phyloP scores from a whole-genome alignment of 441 rosid species.

The Theobroma grandiflorum region DNA sequence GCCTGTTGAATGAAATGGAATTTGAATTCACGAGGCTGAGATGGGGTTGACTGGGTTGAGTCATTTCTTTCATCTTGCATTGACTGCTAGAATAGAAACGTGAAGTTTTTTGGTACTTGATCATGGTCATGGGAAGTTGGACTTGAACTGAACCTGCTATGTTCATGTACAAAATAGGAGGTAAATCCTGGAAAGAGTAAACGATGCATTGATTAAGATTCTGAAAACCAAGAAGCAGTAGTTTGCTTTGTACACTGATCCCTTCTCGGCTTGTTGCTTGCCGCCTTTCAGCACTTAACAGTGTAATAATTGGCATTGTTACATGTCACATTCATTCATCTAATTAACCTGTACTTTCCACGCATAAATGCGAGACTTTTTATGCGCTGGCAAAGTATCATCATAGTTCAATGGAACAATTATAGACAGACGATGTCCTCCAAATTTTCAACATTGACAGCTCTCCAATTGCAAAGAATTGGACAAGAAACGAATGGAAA shows the following conservation, averaged over 20 bases:
- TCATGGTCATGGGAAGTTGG: not conserved
- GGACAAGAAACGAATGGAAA: not conserved
- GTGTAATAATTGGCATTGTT: not conserved
- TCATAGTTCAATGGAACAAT: not conserved
- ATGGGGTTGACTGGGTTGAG: not conserved
- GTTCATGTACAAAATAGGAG: not conserved
- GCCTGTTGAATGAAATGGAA: conserved; percentile 7
- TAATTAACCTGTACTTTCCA: not conserved
- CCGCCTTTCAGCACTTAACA: not conserved
- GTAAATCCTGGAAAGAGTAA: not conserved
- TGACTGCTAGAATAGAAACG: not conserved
- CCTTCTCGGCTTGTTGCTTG: not conserved
- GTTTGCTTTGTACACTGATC: not conserved
- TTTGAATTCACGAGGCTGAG: not conserved
- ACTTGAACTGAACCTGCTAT: not conserved
- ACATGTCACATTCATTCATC: not conserved
- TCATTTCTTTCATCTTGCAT: not conserved
- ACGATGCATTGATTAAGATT: not conserved
- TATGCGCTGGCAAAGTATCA: not conserved
- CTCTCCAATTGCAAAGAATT: not conserved
- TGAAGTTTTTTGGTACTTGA: not conserved
- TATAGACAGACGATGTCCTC: not conserved
- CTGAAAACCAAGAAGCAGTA: not conserved
- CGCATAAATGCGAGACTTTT: not conserved
- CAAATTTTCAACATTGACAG: not conserved